A percentile compares a stretch with the other conserved stretches of the same genome.
phyloP scores from a whole-genome alignment of 2,329 filamentous ascomycete species.

The Chaetomium olivaceum region DNA sequence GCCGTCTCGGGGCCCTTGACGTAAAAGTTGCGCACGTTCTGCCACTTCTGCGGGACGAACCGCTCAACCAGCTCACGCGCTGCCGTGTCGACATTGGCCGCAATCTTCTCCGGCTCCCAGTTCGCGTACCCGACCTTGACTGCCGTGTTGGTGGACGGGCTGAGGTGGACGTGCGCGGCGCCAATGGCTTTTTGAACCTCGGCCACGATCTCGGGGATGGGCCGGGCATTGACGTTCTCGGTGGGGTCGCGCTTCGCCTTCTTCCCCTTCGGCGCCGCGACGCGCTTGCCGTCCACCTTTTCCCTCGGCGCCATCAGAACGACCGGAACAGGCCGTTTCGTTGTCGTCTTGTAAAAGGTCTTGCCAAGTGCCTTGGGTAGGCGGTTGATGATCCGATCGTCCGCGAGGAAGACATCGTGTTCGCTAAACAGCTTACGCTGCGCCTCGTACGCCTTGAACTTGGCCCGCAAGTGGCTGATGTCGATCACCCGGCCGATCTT shows the following conservation, averaged over 20 bases:
- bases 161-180: slow-evolving; percentile 71
- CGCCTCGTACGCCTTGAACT: slow-evolving; percentile 86
- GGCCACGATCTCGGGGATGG: slow-evolving; percentile 67
- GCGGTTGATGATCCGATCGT: slow-evolving; percentile 76
- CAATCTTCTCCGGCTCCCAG: slow-evolving; percentile 73
- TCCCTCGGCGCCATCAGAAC: slow-evolving; percentile 62
- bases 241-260: slow-evolving; percentile 39
- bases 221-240: slow-evolving; percentile 47
- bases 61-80: slow-evolving; percentile 70
- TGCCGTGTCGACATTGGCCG: slow-evolving; percentile 77
- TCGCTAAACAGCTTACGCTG: slow-evolving; percentile 79
- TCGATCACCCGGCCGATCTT: slow-evolving; percentile 78
- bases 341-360: slow-evolving; percentile 81
- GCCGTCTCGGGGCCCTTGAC: slow-evolving; percentile 88
- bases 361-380: slow-evolving; percentile 83
- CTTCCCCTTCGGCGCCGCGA: slow-evolving; percentile 59
- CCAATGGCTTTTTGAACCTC: slow-evolving; percentile 78
- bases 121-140: slow-evolving; percentile 75
- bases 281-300: slow-evolving; percentile 60
- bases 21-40: slow-evolving; percentile 79
- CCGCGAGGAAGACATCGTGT: slow-evolving; percentile 91
- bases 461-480: slow-evolving; percentile 73
- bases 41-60: slow-evolving; percentile 83
- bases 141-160: slow-evolving; percentile 75
- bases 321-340: slow-evolving; percentile 85